Evolutionary conservation across 192 early-diverging fungal species (phyloP), one percentile per base, ranked within the genome.

Genomic region (Podila epigama): DNA sequence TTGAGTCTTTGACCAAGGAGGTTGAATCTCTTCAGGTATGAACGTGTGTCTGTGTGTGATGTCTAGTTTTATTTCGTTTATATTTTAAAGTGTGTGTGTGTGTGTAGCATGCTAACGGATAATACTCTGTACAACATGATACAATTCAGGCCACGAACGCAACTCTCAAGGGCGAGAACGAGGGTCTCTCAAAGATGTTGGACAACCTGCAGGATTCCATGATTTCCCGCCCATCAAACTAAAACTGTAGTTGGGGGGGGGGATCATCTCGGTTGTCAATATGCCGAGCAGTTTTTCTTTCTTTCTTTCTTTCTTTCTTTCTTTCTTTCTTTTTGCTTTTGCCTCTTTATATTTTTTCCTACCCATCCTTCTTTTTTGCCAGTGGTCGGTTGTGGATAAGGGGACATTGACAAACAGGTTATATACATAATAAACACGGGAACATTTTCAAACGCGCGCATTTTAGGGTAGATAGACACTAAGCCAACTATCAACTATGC

Each of bases 11-110:
- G 27, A 40, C 16, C 20, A 78, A 81, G 51, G 84, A 83, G 66
- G 64, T 85, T 61, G 60, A 73, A 18, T 71, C 79, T 9, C 68
- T 69, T 22, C 79, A 80, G 68, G 84, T 85, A 79, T 39, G 31
- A 12, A 8, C 36, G 1, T 35, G 27, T 15, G 28, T 42, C 2
- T n/a, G n/a, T n/a, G n/a, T n/a, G n/a, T n/a, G n/a, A n/a, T n/a
- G n/a, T n/a, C 15, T 16, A 44, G 0, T 59, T 59, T 8, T 22
- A 7, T 25, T 13, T 42, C 10, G 36, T 28, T n/a, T 2, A 2
- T 28, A 4, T 39, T 22, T 20, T 53, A 22, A 25, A 53, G 2
- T 36, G 11, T 5, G 1, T 15, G 20, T 18, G 36, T 18, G 2
- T 48, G 12, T 31, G 6, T 22, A 20, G 57, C 1, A 18, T 27